phyloP scores from a whole-genome alignment of 345 rosid genomes.

The Excoecaria cochinchinensis region DNA sequence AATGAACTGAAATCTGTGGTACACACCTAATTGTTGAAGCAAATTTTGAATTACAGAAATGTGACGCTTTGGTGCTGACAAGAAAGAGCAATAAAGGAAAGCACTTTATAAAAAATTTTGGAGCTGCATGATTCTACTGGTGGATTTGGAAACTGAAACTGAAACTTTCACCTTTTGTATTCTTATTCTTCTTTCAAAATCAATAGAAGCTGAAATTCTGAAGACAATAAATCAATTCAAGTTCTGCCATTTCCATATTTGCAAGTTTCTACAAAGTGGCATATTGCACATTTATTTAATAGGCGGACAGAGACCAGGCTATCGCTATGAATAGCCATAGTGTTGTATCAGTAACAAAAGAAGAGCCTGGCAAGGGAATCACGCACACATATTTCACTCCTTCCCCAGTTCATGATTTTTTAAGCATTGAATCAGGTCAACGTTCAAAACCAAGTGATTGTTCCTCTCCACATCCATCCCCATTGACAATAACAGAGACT shows the following conservation, averaged over 20 bases:
- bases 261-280: not conserved
- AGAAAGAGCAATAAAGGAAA: not conserved
- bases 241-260: not conserved
- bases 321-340: slow-evolving; percentile 15
- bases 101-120: not conserved
- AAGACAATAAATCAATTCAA: not conserved
- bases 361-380: slow-evolving; percentile 17
- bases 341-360: slow-evolving; percentile 14
- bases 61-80: not conserved
- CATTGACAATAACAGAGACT: slow-evolving; percentile 40
- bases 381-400: slow-evolving; percentile 7
- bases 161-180: not conserved
- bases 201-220: not conserved
- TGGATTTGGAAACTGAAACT: not conserved
- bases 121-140: not conserved
- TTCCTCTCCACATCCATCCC: slow-evolving; percentile 37
- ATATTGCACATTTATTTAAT: not conserved
- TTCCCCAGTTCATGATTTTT: slow-evolving; percentile 24
- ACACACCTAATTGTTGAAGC: not conserved
- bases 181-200: not conserved
- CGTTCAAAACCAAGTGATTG: slow-evolving; percentile 28
- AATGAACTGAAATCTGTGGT: not conserved
- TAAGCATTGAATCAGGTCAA: slow-evolving; percentile 30
- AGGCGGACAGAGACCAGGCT: slow-evolving; percentile 5
- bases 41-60: slow-evolving; percentile 12